A percentile compares a stretch with the other conserved stretches of the same genome.
Conservation (phyloP, 352 stramenopile species). For the Aphanomyces stellatus region DNA sequence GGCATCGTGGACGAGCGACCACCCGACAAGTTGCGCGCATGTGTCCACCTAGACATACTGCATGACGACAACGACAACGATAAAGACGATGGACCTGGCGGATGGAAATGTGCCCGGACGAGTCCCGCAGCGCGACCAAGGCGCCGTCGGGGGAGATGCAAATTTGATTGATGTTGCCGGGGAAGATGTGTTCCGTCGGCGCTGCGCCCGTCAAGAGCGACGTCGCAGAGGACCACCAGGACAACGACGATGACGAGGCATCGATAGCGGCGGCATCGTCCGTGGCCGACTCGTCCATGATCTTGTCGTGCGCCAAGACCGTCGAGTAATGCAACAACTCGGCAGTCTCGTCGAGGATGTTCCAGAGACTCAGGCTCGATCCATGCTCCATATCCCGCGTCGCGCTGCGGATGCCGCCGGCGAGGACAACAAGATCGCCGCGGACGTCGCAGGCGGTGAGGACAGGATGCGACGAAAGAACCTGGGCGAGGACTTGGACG, state of each 20-base stretch:
- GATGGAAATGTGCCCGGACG: constrained; percentile 5
- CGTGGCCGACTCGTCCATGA: neutral
- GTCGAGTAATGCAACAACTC: constrained; percentile 17
- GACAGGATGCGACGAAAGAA: constrained; percentile 9
- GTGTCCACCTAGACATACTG: constrained; percentile 12
- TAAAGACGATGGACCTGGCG: neutral
- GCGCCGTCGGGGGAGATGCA: neutral
- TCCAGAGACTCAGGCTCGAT: constrained; percentile 18
- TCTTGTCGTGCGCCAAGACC: constrained; percentile 1
- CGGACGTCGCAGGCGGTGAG: constrained; percentile 3
- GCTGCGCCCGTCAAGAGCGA: neutral
- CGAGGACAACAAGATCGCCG: constrained; percentile 4
- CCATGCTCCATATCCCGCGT: neutral
- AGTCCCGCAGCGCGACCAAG: neutral
- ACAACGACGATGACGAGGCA: neutral
- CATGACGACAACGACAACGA: neutral
- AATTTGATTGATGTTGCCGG: neutral
- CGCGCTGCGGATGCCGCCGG: constrained; percentile 12
- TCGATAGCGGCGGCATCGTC: neutral
- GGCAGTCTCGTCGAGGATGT: neutral
- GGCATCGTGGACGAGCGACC: neutral
- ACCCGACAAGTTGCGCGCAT: neutral
- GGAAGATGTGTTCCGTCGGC: neutral
- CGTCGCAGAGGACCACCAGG: neutral
- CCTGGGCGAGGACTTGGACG: neutral